These are phyloP conservation scores for Lathyrus tuberosus DNA, from an alignment of 306 rosid genomes.

Conservation along the genomic window DNA sequence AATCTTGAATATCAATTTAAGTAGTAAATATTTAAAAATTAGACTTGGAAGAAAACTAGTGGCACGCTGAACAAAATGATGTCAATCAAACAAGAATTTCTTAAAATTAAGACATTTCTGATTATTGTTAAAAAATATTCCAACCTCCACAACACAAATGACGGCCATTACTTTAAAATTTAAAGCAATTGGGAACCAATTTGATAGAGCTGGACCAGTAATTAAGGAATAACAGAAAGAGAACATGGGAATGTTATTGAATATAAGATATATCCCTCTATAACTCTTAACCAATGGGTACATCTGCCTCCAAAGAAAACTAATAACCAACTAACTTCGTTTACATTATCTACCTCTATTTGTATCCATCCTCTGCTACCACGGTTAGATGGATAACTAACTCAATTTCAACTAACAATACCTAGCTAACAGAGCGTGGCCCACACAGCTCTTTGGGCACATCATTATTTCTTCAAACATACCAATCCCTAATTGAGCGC, in stretches of 20 bases:
- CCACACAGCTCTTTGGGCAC: background rate
- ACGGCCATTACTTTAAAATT: conserved; percentile 2
- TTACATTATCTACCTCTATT: background rate
- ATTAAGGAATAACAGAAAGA: conserved; percentile 17
- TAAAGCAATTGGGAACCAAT: conserved; percentile 1
- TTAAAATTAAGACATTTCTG: conserved; percentile 1
- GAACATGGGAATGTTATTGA: conserved; percentile 6
- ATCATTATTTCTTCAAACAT: conserved; percentile 17
- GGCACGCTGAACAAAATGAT: conserved; percentile 32
- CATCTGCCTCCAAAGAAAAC: conserved; percentile 5
- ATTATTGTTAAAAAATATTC: background rate
- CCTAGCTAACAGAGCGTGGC: conserved; percentile 1
- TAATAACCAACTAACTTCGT: conserved; percentile 14
- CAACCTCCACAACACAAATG: conserved; percentile 24
- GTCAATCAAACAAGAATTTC: conserved; percentile 26
- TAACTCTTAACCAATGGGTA: background rate
- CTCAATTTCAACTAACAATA: background rate
- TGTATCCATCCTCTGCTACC: background rate
- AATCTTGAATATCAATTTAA: conserved; percentile 55
- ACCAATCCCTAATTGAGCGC: background rate
- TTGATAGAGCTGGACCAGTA: conserved; percentile 3
- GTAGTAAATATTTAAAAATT: conserved; percentile 37
- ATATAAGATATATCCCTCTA: background rate
- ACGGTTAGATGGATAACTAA: background rate
- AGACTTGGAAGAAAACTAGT: conserved; percentile 33